Base-by-base conservation (phyloP, 2,329 filamentous ascomycete species). In the Pseudogymnoascus sp. region DNA sequence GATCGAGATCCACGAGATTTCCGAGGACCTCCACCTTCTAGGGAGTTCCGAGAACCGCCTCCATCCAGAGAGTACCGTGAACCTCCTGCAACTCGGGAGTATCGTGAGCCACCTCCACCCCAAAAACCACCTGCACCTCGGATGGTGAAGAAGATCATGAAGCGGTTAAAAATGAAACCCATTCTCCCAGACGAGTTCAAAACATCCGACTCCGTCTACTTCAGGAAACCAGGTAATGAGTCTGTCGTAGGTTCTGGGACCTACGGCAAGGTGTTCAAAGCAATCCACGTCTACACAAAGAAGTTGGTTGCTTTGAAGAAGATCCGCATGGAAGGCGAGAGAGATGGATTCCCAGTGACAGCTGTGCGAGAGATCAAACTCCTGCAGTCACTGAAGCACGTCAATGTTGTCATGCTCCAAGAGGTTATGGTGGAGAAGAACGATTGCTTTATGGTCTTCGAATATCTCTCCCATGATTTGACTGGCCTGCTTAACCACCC, bases 361-460 rank as follows among this genome's bases (percentile, higher is more conserved):
- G 92, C 92, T 0, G 90, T 96, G 26, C 86, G 92, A 65, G 92
- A 96, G 75, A 93, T 96, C 78, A 96, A 96, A 74, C 80, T 96
- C 23, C 80, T 96, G n/a, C 91, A 96, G 72, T 93, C 90, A 3
- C 80, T 96, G 21, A 87, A 88, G 67, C 91, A 96, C 71, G 78
- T 81, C 65, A 96, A 96, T 71, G 87, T 96, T 61, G 91, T 96
- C 64, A 86, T 87, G 42, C 78, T 96, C 16, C 86, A 90, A 68
- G 92, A 96, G 77, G 91, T 96, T 68, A 99, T 99, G 95, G 95
- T 99, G 1, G 95, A 99, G 77, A 90, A 89, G 73, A 97, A 97
- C 69, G 93, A 97, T 76, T 99, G 95, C 75, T 99, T 96, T 77
- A 99, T 99, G 95, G 95, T 99, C 2, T 99, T 99, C 68, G 95